These are phyloP conservation scores for Nothopassalora personata DNA, from an alignment of 2,329 filamentous ascomycete genomes.

Conservation along the genomic window DNA sequence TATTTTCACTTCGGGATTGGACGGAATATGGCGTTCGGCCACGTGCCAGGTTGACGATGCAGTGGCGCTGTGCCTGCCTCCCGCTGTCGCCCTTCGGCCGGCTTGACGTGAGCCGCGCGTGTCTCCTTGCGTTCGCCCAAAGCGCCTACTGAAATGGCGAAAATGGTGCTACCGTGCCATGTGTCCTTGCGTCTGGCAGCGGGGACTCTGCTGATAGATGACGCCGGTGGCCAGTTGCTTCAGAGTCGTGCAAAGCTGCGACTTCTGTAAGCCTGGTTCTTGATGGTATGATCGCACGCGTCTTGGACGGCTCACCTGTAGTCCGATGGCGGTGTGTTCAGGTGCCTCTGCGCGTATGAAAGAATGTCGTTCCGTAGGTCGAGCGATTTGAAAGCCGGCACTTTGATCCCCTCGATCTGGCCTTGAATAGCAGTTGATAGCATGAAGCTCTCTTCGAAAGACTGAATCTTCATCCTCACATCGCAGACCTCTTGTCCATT, in stretches of 20 bases:
- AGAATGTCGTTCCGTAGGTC: slow-evolving; percentile 29
- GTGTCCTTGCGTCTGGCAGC: background rate
- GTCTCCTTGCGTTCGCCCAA: too few species aligned
- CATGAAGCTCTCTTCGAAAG: slow-evolving; percentile 55
- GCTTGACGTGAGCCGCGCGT: too few species aligned
- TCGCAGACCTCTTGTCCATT: slow-evolving; percentile 45
- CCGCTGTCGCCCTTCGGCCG: too few species aligned
- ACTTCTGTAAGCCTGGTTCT: background rate
- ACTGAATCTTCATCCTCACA: slow-evolving; percentile 53
- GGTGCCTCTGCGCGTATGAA: slow-evolving; percentile 23
- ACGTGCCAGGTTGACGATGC: background rate
- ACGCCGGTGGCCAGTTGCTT: background rate
- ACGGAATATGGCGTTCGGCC: background rate
- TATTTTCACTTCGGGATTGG: background rate
- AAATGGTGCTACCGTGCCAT: background rate
- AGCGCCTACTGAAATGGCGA: too few species aligned
- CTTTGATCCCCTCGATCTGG: slow-evolving; percentile 25
- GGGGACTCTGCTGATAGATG: background rate
- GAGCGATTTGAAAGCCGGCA: slow-evolving; percentile 30
- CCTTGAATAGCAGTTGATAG: slow-evolving; percentile 51
- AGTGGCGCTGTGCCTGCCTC: too few species aligned
- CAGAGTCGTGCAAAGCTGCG: slow-evolving; percentile 5
- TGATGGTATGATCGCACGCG: background rate
- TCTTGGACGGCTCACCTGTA: slow-evolving; percentile 13
- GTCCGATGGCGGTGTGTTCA: slow-evolving; percentile 18